phyloP scores from a whole-genome alignment of 108 stramenopile genomes.

The Nitzschia inconspicua region DNA sequence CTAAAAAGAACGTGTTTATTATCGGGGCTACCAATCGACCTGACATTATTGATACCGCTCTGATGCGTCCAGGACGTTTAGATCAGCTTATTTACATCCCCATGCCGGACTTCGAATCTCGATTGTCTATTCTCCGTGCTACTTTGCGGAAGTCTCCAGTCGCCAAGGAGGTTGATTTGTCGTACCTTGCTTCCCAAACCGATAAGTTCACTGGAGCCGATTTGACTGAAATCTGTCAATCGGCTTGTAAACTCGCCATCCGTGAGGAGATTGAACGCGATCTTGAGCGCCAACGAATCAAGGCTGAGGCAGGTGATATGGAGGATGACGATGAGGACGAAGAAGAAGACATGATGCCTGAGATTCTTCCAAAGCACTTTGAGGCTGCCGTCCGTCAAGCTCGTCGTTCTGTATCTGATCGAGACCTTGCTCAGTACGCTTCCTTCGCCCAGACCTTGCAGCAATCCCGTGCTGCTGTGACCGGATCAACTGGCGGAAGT shows the following conservation, averaged over 20 bases:
- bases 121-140: conserved; percentile 95
- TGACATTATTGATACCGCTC: conserved; percentile 99
- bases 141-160: conserved; percentile 97
- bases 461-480: conserved; percentile 89
- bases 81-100: conserved; percentile 99
- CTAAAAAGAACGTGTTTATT: conserved; percentile 99
- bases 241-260: conserved; percentile 98
- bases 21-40: conserved; percentile 99
- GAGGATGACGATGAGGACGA: conserved; percentile 92
- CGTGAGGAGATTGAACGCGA: conserved; percentile 97
- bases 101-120: conserved; percentile 98
- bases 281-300: conserved; percentile 93
- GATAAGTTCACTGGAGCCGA: conserved; percentile 99
- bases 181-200: conserved; percentile 95
- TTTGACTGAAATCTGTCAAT: conserved; percentile 99
- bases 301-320: conserved; percentile 82
- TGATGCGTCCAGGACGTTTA: conserved; percentile 99
- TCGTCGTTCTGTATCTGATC: conserved; percentile 95
- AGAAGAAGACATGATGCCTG: conserved; percentile 94
- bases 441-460: conserved; percentile 96
- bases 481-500: conserved; percentile 83
- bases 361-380: conserved; percentile 96
- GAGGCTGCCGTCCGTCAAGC: conserved; percentile 96
- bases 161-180: conserved; percentile 95
- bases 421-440: conserved; percentile 98